These are phyloP conservation scores for Curvularia sp. DNA, from an alignment of 2,329 filamentous ascomycete genomes.

Conservation along the genomic window DNA sequence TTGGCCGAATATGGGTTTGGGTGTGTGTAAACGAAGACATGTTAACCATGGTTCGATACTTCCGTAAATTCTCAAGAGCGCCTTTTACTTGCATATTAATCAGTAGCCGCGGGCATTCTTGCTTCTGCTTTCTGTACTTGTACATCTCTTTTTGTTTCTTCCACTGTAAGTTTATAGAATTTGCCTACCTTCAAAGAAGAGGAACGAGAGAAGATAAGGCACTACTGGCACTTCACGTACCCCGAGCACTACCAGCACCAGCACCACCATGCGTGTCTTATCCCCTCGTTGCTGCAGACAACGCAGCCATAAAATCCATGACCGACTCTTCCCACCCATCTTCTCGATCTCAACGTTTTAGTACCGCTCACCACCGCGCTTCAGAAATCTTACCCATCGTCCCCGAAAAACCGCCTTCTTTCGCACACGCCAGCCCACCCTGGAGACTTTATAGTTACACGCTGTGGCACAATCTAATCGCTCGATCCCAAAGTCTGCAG, in stretches of 20 bases:
- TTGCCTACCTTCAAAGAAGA: too few relatives aligned
- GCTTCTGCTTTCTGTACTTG: background rate
- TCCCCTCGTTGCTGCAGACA: conserved; percentile 13
- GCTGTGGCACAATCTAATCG: conserved; percentile 54
- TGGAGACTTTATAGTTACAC: conserved; percentile 51
- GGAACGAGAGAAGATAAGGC: background rate
- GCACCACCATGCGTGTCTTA: conserved; percentile 16
- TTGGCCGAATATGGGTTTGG: background rate
- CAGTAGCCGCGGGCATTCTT: background rate
- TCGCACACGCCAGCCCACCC: conserved; percentile 24
- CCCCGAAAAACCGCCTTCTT: conserved; percentile 7
- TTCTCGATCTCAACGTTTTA: conserved; percentile 24
- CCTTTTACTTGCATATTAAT: too few relatives aligned
- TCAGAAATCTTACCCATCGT: conserved; percentile 18
- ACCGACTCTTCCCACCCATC: conserved; percentile 16
- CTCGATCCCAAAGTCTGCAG: conserved; percentile 43
- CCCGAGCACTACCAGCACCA: too few relatives aligned
- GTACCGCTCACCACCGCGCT: conserved; percentile 16
- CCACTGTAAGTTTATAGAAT: background rate
- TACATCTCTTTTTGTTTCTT: background rate
- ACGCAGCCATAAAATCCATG: conserved; percentile 6
- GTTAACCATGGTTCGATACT: background rate
- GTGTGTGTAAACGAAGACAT: background rate
- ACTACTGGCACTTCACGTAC: background rate
- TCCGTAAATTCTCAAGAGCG: too few relatives aligned